Percentiles rank a stretch among this genome's conserved stretches.
Evolutionary conservation across 140 eudicot genomes (phyloP).

Genomic region (Cichorium intybus): DNA sequence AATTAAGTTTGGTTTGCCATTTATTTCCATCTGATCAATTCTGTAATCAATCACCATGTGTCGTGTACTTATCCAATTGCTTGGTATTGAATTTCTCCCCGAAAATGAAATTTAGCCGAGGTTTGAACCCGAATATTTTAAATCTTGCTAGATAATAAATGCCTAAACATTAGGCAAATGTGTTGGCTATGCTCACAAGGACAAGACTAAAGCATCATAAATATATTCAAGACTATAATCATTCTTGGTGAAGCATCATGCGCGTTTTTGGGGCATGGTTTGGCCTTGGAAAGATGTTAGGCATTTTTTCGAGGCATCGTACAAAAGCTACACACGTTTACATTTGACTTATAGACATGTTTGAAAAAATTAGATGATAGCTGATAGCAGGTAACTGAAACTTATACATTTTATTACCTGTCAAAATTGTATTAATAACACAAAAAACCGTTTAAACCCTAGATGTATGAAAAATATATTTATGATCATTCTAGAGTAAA

Average conservation of each 20-base stretch:
- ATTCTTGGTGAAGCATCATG: background rate
- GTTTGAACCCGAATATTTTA: background rate
- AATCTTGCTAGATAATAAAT: background rate
- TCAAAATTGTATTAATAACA: no score
- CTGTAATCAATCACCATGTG: background rate
- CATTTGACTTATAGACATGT: background rate
- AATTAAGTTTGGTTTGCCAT: background rate
- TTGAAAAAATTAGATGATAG: no score
- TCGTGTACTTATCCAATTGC: background rate
- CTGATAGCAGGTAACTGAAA: no score
- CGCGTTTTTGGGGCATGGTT: background rate
- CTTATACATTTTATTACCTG: no score
- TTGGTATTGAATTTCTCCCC: background rate
- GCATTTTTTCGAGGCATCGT: background rate
- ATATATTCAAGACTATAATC: background rate
- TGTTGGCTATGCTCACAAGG: background rate
- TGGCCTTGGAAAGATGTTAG: background rate
- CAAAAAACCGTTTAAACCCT: no score
- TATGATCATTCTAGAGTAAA: no score
- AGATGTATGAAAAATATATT: no score
- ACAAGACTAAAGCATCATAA: background rate
- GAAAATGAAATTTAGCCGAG: background rate
- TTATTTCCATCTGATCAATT: background rate
- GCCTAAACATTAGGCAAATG: background rate
- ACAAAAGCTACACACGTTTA: background rate